Evolutionary conservation across 129 eudicot genomes (phyloP).

Genomic region (Deinandra increscens): DNA sequence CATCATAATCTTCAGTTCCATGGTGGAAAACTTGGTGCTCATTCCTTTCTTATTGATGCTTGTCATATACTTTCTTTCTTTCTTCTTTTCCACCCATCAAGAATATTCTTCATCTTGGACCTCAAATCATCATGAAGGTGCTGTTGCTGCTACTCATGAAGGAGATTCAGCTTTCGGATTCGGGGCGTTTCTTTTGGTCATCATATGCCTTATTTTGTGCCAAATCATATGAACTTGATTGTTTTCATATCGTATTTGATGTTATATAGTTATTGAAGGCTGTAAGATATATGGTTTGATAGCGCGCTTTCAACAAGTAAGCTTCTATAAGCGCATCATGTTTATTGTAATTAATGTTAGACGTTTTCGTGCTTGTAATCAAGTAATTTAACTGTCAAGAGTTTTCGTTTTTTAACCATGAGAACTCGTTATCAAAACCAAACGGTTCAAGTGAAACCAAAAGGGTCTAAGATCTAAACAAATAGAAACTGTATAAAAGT

Average conservation of each 20-base stretch:
- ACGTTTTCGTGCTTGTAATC: conserved; percentile 15
- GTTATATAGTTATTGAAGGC: conserved; percentile 3
- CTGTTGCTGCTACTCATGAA: conserved; percentile 14
- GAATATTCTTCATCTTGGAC: not conserved
- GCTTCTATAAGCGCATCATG: not conserved
- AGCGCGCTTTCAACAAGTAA: too few relatives aligned
- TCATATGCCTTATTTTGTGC: conserved; percentile 38
- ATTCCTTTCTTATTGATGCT: conserved; percentile 35
- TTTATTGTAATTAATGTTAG: conserved; percentile 18
- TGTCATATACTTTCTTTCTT: conserved; percentile 17
- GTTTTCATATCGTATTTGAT: conserved; percentile 5
- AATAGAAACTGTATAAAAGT: too few relatives aligned
- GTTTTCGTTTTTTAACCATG: too few relatives aligned
- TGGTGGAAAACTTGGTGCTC: conserved; percentile 35
- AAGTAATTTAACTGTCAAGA: conserved; percentile 7
- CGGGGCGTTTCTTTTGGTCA: conserved; percentile 39
- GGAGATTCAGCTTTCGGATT: conserved; percentile 32
- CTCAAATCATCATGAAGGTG: conserved; percentile 27
- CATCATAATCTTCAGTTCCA: conserved; percentile 38
- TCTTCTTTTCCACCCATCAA: conserved; percentile 23
- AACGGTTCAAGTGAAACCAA: too few relatives aligned
- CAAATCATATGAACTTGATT: conserved; percentile 30
- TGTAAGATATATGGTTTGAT: conserved; percentile 19
- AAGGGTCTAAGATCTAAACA: too few relatives aligned
- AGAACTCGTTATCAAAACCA: too few relatives aligned